Percentiles rank a stretch among this genome's conserved stretches.
phyloP scores from a whole-genome alignment of 495 filamentous ascomycete genomes.

The Hypoxylon cercidicola region DNA sequence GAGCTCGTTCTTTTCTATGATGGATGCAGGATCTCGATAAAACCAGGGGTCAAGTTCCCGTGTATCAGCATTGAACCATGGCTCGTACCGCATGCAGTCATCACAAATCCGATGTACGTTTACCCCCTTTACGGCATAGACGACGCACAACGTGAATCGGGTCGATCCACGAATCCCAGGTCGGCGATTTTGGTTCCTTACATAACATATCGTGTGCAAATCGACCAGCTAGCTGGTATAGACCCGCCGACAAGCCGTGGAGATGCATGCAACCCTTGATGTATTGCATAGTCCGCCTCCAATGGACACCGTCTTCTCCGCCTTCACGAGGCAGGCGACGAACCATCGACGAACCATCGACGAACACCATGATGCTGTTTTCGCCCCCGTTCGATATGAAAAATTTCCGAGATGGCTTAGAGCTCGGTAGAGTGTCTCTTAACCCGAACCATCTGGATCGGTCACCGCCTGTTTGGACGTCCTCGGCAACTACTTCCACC shows the following conservation, averaged over 20 bases:
- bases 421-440: neutral
- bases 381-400: conserved; percentile 1
- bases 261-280: conserved; percentile 51
- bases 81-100: conserved; percentile 16
- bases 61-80: conserved; percentile 14
- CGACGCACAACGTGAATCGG: conserved; percentile 47
- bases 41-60: conserved; percentile 9
- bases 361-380: conserved; percentile 53
- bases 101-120: conserved; percentile 10
- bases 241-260: conserved; percentile 59
- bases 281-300: conserved; percentile 62
- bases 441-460: neutral
- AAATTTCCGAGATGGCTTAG: neutral
- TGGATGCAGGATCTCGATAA: conserved; percentile 38
- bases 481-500: conserved; percentile 53
- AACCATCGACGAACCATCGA: conserved; percentile 62
- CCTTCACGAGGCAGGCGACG: conserved; percentile 62
- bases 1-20: neutral
- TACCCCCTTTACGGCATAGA: conserved; percentile 13
- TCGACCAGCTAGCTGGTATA: conserved; percentile 61
- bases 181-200: conserved; percentile 54
- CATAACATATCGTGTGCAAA: conserved; percentile 55
- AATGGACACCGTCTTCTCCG: conserved; percentile 51
- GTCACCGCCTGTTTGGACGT: conserved; percentile 53
- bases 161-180: conserved; percentile 63